A percentile compares a stretch with the other conserved stretches of the same genome.
Conservation (phyloP, 129 eudicot genomes). For the Erigeron canadensis region DNA sequence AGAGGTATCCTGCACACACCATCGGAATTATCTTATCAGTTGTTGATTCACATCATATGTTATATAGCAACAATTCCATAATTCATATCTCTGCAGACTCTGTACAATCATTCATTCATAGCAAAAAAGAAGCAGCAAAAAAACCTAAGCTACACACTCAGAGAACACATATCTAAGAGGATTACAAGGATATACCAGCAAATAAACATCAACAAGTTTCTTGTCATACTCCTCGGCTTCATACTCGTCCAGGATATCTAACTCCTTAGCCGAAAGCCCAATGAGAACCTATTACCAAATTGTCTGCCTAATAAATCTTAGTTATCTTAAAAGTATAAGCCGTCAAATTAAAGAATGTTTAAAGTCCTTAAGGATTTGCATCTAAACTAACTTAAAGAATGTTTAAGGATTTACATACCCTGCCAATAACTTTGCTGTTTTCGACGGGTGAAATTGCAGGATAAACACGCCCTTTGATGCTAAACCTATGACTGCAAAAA, state of each 20-base stretch:
- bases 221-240: constrained; percentile 85
- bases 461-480: constrained; percentile 85
- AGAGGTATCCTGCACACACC: constrained; percentile 62
- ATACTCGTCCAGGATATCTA: constrained; percentile 66
- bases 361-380: neutral
- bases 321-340: neutral
- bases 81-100: too few species aligned
- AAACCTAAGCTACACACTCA: neutral
- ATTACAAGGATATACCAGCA: constrained; percentile 49
- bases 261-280: constrained; percentile 66
- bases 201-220: constrained; percentile 54
- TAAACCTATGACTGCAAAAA: constrained; percentile 68
- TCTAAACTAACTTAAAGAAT: too few species aligned
- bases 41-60: neutral
- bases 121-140: neutral
- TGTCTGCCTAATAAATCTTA: neutral
- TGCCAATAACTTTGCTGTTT: constrained; percentile 67
- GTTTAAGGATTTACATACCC: too few species aligned
- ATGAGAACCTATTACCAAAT: constrained; percentile 55
- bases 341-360: neutral
- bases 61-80: too few species aligned
- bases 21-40: constrained; percentile 1
- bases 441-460: constrained; percentile 84
- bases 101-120: neutral
- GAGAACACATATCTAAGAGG: neutral